phyloP scores from a whole-genome alignment of 148 eudicot genomes.

The Cornus suecica region DNA sequence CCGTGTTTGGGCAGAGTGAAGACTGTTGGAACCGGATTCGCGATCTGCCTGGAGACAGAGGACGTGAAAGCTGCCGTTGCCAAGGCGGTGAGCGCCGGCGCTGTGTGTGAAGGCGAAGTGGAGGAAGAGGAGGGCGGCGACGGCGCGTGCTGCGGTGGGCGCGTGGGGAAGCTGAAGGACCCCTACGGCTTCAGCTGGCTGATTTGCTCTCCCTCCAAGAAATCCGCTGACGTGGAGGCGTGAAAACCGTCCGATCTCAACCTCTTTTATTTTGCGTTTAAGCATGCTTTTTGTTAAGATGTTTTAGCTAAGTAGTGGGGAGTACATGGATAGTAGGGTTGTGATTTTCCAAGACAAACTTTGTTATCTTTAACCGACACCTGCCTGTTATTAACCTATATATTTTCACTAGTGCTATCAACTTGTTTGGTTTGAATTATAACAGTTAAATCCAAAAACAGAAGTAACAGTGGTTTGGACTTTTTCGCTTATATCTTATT shows the following conservation, averaged over 20 bases:
- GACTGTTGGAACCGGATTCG: constrained; percentile 29
- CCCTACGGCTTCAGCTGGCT: constrained; percentile 70
- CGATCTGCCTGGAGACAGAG: constrained; percentile 56
- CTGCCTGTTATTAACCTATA: not conserved
- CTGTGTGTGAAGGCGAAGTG: constrained; percentile 45
- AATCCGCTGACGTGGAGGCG: constrained; percentile 38
- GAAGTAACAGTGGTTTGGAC: not conserved
- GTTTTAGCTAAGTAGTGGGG: too few species aligned
- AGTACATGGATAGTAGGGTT: not conserved
- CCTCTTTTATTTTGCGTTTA: not conserved
- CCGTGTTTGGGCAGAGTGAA: constrained; percentile 32
- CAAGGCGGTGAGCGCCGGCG: constrained; percentile 70
- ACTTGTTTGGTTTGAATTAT: too few species aligned
- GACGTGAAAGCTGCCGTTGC: constrained; percentile 53
- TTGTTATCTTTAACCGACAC: not conserved
- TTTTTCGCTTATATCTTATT: too few species aligned
- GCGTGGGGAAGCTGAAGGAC: constrained; percentile 70
- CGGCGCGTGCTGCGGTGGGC: constrained; percentile 41
- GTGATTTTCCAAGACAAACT: not conserved
- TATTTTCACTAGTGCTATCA: too few species aligned
- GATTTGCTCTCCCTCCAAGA: constrained; percentile 42
- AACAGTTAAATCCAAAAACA: too few species aligned
- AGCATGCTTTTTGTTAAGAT: not conserved
- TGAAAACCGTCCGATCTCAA: constrained; percentile 18
- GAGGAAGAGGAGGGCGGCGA: constrained; percentile 33